phyloP scores from a whole-genome alignment of 768 basidiomycete species.

The Collybia mongolica region DNA sequence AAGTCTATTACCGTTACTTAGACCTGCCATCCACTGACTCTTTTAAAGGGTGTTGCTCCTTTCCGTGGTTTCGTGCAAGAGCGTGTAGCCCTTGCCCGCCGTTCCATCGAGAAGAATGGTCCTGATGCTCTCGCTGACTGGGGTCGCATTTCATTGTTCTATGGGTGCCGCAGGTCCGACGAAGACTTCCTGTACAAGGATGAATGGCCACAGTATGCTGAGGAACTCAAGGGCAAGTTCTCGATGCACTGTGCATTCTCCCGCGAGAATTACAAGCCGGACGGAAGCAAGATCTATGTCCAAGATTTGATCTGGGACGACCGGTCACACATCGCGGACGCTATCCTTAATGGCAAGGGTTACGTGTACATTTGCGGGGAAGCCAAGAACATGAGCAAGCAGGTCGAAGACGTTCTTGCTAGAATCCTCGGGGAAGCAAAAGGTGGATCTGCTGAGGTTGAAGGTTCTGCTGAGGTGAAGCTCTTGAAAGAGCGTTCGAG shows the following conservation, averaged over 20 bases:
- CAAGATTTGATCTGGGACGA: slow-evolving; percentile 95
- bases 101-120: slow-evolving; percentile 94
- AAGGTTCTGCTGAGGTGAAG: slow-evolving; percentile 91
- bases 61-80: slow-evolving; percentile 99
- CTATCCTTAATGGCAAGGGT: slow-evolving; percentile 93
- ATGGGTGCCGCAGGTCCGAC: slow-evolving; percentile 86
- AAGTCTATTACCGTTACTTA: slow-evolving; percentile 31
- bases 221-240: slow-evolving; percentile 92
- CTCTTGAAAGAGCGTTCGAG: slow-evolving; percentile 92
- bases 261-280: slow-evolving; percentile 84
- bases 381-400: slow-evolving; percentile 94
- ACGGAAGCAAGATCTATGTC: slow-evolving; percentile 97
- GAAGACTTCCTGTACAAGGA: slow-evolving; percentile 95
- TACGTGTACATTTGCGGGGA: slow-evolving; percentile 98
- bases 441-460: slow-evolving; percentile 83
- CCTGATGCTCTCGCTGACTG: slow-evolving; percentile 91
- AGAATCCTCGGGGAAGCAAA: slow-evolving; percentile 89
- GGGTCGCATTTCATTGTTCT: slow-evolving; percentile 94
- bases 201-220: slow-evolving; percentile 88
- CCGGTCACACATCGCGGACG: slow-evolving; percentile 77
- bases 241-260: slow-evolving; percentile 88
- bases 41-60: slow-evolving; percentile 89
- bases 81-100: slow-evolving; percentile 92
- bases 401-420: slow-evolving; percentile 88
- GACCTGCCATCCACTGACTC: slow-evolving; percentile 8